Base-by-base conservation (phyloP, 805 yeast genomes). In the Saccharomycopsis capsularis region DNA sequence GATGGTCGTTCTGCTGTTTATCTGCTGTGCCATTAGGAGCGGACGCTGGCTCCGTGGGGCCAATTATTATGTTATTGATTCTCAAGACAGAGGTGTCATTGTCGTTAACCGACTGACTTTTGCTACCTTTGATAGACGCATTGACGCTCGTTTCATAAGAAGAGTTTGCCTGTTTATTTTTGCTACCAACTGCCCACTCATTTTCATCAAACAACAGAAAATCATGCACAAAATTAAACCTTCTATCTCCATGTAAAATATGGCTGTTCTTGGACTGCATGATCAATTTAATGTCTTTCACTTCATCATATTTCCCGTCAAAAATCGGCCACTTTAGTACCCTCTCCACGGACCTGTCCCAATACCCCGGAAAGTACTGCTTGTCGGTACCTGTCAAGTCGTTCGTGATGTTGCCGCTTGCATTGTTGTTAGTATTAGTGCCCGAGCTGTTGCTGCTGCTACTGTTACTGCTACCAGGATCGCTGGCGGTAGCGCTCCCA, bases 301-400 rank as follows among this genome's bases (percentile, higher is more conserved):
- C 43, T 19, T 40, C 16, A 15, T 43, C 41, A 27, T 42, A 51
- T 24, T 52, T 52, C 22, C 53, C 55, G 16, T 52, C 53, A 45
- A 52, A 52, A 9, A 52, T 47, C 9, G 53, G 53, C 55, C 55
- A 52, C 32, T 24, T 35, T 11, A 52, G 29, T 18, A 52, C 36
- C 18, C 55, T 30, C 41, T 49, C 55, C 3, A 49, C 42, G 11
- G 55, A 52, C 23, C 53, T 25, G 25, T 52, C 53, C 51, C 53
- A 52, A 25, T 44, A 52, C 4, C 55, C 52, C 2, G 48, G 21
- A 13, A 42, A 27, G 19, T 38, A 39, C 32, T 38, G 43, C 13
- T 34, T 24, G 19, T 45, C 25, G 23, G 32, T 22, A 16, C n/a
- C 38, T 16, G 19, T 9, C 7, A 9, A 7, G 13, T 29, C 11